Base-by-base conservation (phyloP, 2,329 filamentous ascomycete species). In the Claviceps fusiformis region DNA sequence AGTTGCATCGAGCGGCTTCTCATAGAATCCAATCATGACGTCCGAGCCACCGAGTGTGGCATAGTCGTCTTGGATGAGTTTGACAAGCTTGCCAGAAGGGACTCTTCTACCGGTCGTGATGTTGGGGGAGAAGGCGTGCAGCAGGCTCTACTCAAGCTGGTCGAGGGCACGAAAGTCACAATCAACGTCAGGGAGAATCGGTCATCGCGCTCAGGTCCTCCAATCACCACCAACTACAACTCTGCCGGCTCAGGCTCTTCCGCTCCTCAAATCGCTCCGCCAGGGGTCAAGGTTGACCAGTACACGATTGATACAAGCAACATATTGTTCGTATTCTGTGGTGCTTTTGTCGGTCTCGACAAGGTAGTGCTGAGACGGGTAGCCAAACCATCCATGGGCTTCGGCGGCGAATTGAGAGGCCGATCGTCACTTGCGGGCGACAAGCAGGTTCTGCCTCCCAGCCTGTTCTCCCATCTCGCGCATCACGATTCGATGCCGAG, bases 31-130 rank as follows among this genome's bases (percentile, higher is more conserved):
- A 92, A 95, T 67, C 95, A 95, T 68, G 87, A 95, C 62, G 81
- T 93, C 33, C 82, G 83, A 56, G 83, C 86, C 54, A 86, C 90
- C 8, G 92, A 98, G 67, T 82, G 88, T 54, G 93, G 93, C 5
- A 97, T 98, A 55, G 89, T 98, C 50, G 93, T 95, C 55, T 76
- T 98, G 24, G 93, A 98, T 62, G 93, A 98, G 71, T 89, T 98
- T 55, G 93, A 98, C 74, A 98, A 98, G 72, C 91, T 97, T 56
- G 91, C 93, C 1, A 88, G 87, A 43, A 83, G 89, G 31, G 92
- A 93, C 66, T 86, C 91, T 17, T 83, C 82, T 58, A 90, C 95
- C 57, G 92, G 91, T 24, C 87, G 95, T 62, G 93, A 98, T 65
- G 93, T 98, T 3, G 88, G 91, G 19, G 93, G 93, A 27, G 93